Percentiles rank a stretch among this genome's conserved stretches.
phyloP scores from a whole-genome alignment of 2,329 filamentous ascomycete genomes.

The Chaetomium olivaceum region DNA sequence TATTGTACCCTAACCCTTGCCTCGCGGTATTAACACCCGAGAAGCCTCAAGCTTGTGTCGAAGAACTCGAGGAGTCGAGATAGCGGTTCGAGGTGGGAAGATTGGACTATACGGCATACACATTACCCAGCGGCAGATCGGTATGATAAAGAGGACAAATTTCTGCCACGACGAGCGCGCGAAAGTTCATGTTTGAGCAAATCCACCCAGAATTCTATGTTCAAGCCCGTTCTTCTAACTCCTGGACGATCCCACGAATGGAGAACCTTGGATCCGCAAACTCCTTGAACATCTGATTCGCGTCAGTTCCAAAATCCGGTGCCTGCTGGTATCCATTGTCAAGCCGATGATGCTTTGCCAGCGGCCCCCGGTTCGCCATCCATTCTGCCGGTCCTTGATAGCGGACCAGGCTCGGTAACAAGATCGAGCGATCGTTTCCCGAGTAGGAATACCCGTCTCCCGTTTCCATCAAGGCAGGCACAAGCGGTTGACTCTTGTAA shows the following conservation, averaged over 20 bases:
- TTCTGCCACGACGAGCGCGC: too few species aligned
- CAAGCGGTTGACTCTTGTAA: constrained; percentile 20
- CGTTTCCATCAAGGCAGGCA: constrained; percentile 31
- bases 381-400: constrained; percentile 21
- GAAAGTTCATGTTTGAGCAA: not conserved
- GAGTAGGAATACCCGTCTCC: constrained; percentile 29
- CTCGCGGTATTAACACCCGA: not conserved
- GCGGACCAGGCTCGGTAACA: constrained; percentile 29
- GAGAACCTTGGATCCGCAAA: not conserved
- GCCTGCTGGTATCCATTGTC: constrained; percentile 31
- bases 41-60: not conserved
- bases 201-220: not conserved
- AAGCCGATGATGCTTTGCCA: constrained; percentile 31
- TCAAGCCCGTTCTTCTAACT: not conserved
- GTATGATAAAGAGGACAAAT: not conserved
- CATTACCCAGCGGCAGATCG: not conserved
- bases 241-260: not conserved
- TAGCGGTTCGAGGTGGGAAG: not conserved
- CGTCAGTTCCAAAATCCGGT: constrained; percentile 23
- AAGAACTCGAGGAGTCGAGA: not conserved
- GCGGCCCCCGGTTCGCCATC: not conserved
- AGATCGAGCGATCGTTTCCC: constrained; percentile 29
- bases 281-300: not conserved
- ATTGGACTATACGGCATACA: not conserved
- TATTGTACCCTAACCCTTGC: constrained; percentile 4